A percentile compares a stretch with the other conserved stretches of the same genome.
These are phyloP conservation scores for Cocos nucifera DNA, from an alignment of 176 grass and related monocot genomes.

Conservation along the genomic window DNA sequence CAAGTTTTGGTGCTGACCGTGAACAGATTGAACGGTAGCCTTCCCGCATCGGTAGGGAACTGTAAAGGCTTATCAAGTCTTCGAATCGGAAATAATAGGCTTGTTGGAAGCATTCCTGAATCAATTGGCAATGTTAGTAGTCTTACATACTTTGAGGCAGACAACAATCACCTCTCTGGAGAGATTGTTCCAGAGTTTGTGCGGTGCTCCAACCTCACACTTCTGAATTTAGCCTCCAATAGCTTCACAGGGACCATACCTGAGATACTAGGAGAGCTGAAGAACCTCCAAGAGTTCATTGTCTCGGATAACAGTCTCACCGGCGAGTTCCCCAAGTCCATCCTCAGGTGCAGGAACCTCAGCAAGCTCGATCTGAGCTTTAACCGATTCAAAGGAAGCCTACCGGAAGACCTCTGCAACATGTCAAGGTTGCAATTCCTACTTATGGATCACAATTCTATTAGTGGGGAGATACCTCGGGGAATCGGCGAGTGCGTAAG, in stretches of 20 bases:
- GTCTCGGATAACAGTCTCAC: conserved; percentile 49
- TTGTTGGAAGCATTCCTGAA: conserved; percentile 48
- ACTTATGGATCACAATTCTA: conserved; percentile 66
- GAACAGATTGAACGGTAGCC: conserved; percentile 64
- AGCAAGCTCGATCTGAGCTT: conserved; percentile 91
- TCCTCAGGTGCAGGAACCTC: conserved; percentile 68
- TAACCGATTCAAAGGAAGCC: conserved; percentile 42
- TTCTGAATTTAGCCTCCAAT: conserved; percentile 72
- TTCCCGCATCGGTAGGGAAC: conserved; percentile 45
- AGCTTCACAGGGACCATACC: conserved; percentile 53
- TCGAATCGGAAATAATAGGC: conserved; percentile 65
- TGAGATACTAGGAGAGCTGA: conserved; percentile 47
- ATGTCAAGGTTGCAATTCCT: conserved; percentile 81
- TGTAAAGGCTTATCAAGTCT: conserved; percentile 71
- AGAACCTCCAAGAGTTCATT: conserved; percentile 73
- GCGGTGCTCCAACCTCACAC: conserved; percentile 72
- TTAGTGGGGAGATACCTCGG: conserved; percentile 41
- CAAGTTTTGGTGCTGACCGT: conserved; percentile 74
- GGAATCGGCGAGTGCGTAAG: conserved; percentile 46
- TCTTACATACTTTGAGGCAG: conserved; percentile 88
- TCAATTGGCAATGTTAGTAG: conserved; percentile 59
- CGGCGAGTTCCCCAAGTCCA: conserved; percentile 51
- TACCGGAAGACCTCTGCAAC: conserved; percentile 58
- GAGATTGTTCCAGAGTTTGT: conserved; percentile 55
- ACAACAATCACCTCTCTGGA: conserved; percentile 60